Evolutionary conservation across 2,329 filamentous ascomycete species (phyloP), one percentile per base, ranked within the genome.

Genomic region (Fusarium globosum): DNA sequence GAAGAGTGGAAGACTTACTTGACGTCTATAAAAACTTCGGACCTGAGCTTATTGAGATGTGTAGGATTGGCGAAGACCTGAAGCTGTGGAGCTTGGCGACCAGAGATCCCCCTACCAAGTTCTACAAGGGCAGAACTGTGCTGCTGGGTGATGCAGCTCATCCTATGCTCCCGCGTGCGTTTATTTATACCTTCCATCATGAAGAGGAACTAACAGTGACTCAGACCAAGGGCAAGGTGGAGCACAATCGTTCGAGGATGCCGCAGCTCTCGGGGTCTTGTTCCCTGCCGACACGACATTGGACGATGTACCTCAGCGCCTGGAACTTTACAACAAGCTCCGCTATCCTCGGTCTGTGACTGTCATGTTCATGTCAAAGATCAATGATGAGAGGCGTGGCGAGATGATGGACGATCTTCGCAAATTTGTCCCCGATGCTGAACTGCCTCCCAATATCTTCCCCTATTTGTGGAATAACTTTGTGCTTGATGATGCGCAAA

Each of bases 201-300:
- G 12, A 33, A 33, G 30, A 33, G 12, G 13, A 33, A 14, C 30
- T 33, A 33, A 43, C 16, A 51, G 38, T 4, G 6, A 41, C 1
- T 7, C 28, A 71, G 68, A 69, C 20, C 60, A 65, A n/a, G 68
- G 65, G 10, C 68, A 71, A 30, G 68, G 68, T 5, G 68, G 60
- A 12, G 68, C 65, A 7, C 65, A 69, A 23, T 65, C 65, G 1
- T 42, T 71, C 7, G 68, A 71, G 21, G 68, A 71, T 16, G 65
- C 60, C 1, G 68, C 68, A 4, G 68, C 68, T 13, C 55, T 71
- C 4, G 68, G 68, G 0, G 20, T 55, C 5, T 11, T 71, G 12
- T 65, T 71, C 26, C 55, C 68, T 2, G 42, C 33, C 1, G 14
- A 49, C 13, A 69, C 56, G 15, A 61, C 46, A 2, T 21, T 39